phyloP scores from a whole-genome alignment of 2,329 filamentous ascomycete species.

The Arthrobotrys entomopaga region DNA sequence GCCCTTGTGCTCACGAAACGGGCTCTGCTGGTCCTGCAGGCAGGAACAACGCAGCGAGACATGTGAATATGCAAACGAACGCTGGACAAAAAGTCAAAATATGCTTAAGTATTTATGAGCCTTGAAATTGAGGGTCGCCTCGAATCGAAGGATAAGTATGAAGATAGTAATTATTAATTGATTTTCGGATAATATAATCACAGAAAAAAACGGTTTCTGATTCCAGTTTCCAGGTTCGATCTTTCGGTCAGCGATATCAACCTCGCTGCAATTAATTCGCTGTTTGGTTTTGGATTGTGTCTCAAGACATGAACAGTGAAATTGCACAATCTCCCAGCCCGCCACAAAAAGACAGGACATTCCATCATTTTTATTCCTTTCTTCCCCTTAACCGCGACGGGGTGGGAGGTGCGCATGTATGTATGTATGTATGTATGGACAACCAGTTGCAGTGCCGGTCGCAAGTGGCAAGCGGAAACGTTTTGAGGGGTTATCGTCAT shows the following conservation, averaged over 20 bases:
- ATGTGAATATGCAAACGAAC: not conserved
- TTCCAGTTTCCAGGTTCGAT: not conserved
- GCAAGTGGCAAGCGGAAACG: slow-evolving; percentile 23
- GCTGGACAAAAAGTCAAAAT: not conserved
- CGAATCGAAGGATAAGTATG: too few relatives aligned
- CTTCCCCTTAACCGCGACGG: slow-evolving; percentile 26
- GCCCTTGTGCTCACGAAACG: not conserved
- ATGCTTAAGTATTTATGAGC: too few relatives aligned
- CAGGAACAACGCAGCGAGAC: slow-evolving; percentile 24
- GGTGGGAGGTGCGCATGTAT: slow-evolving; percentile 22
- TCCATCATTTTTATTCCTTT: not conserved
- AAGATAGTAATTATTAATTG: too few relatives aligned
- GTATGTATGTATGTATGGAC: not conserved
- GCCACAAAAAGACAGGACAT: slow-evolving; percentile 20
- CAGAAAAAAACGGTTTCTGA: too few relatives aligned
- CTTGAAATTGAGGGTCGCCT: too few relatives aligned
- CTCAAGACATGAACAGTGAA: slow-evolving; percentile 43
- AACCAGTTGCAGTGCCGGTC: not conserved
- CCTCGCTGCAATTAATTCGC: slow-evolving; percentile 31
- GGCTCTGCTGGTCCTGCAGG: slow-evolving; percentile 31
- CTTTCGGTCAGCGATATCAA: not conserved
- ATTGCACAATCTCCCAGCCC: slow-evolving; percentile 52
- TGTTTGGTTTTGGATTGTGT: slow-evolving; percentile 29
- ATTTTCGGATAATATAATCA: too few relatives aligned
- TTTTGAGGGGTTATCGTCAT: slow-evolving; percentile 30